Evolutionary conservation across 495 filamentous ascomycete species (phyloP), one percentile per base, ranked within the genome.

Genomic region (Hypoxylon fuscum): DNA sequence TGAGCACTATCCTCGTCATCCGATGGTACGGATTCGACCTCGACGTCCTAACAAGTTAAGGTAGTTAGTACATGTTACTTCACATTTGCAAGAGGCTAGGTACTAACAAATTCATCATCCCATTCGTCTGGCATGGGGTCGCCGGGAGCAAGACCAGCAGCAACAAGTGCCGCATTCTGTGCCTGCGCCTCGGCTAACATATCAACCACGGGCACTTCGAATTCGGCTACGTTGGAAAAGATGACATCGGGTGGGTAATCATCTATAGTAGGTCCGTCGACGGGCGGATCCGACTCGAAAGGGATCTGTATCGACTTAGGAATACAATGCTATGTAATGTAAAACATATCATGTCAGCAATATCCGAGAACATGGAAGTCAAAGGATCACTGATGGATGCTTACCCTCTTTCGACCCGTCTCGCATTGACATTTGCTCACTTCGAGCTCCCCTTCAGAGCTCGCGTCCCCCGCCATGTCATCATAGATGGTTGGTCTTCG

Each of bases 321-420:
- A 34, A 65, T 35, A 20, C 44, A 62, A 38, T 67, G 59, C 69
- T 72, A 44, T 3, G 11, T 14, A 48, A 11, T n/a, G n/a, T n/a
- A 18, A 8, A 22, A 44, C 21, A 18, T n/a, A n/a, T n/a, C n/a
- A 37, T 38, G 45, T 69, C 34, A 69, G 52, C 15, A 67, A 17
- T 6, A 17, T 6, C 14, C 8, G 6, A 0, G n/a, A 22, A 9
- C 32, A 17, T n/a, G 20, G 42, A 48, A 27, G 43, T 9, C 23
- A 7, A 2, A 40, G 27, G 12, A 41, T 41, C n/a, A 17, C 15
- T n/a, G 22, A 52, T 9, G 11, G 20, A 41, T 23, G 42, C 60
- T 62, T 49, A 72, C 69, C 20, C 69, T 68, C 57, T 70, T 52
- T 56, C 63, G 69, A 37, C 60, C 69, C 18, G 60, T 65, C 21